Base-by-base conservation (phyloP, 805 yeast genomes). In the Wickerhamiella vanderwaltii region DNA sequence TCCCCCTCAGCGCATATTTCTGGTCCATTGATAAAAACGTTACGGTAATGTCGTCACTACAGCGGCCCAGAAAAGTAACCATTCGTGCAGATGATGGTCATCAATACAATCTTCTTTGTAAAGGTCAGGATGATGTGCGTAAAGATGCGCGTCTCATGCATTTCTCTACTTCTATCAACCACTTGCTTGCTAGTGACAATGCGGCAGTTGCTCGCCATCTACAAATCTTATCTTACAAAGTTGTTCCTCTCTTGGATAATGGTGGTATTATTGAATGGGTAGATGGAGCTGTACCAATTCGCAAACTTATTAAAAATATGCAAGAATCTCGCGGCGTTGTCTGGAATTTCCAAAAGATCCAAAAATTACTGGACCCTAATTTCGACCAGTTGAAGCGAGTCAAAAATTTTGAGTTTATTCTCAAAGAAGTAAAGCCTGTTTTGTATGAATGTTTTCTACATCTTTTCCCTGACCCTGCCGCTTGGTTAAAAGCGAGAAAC, bases 111-210 rank as follows among this genome's bases (percentile, higher is more conserved):
- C 68, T 91, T 12, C 68, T 91, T 62, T 78, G 94, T 51, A 91
- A 91, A 55, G 76, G 79, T 6, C 72, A 76, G 47, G 99, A 91
- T 60, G 98, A 91, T 62, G 77, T 93, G 15, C 65, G 97, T 48
- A 93, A 93, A 55, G 99, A 93, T 64, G 91, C 95, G 3, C 81
- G 94, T 51, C 73, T 88, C 40, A 81, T 86, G 81, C 91, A 93
- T 51, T 79, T 91, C 51, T 84, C 96, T 0, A 75, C 84, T 1
- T 79, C 86, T 60, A 75, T 91, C 58, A 87, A 87, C 55, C 72
- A 83, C 49, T 57, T 91, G 23, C 64, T 91, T 43, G 60, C 65
- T 16, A 68, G 70, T 15, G 81, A 80, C 52, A 68, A 71, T 11
- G 94, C 79, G 36, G 77, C 96, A 0, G 71, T 79, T 37, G 75